Base-by-base conservation (phyloP, 2,329 filamentous ascomycete genomes). In the Chrysoporthe puriensis region DNA sequence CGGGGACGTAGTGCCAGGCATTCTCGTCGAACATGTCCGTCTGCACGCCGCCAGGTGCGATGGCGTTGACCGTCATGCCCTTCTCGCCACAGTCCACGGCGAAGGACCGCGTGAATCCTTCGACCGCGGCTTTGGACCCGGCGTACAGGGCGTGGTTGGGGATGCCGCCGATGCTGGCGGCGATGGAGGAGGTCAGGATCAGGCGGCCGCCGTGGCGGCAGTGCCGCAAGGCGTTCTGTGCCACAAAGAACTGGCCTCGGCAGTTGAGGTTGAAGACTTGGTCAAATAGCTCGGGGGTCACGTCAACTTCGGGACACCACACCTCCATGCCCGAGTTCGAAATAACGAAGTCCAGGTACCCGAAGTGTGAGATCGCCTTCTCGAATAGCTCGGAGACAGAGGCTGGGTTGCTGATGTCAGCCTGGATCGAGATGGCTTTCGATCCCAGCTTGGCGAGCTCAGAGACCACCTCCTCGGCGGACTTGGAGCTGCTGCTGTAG, bases 11-110 rank as follows among this genome's bases (percentile, higher is more conserved):
- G 75, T 88, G 85, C 87, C 87, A 90, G 34, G 88, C 84, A 77
- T 90, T 90, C 78, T 87, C 84, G 70, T 89, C 84, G 81, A 90
- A 93, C 91, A 93, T 93, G 77, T 93, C 91, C 56, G 84, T 89
- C 84, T 91, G 90, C 81, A 92, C 89, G 57, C 90, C 90, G 66
- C 90, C 90, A 1, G 90, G 90, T 1, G 90, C 90, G 59, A 92
- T 88, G 71, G 88, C 89, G 73, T 92, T 92, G 79, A 90, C 89
- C 0, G 90, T 92, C 75, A 92, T 88, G 62, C 87, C 85, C 73
- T 86, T 85, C 73, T 83, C 83, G 67, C 90, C 90, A 77, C 90
- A 91, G 79, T 92, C 90, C 63, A 89, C 90, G 8, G 90, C 87
- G 74, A 92, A 91, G 36, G 86, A 85, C 78, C 90, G 90, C 74